Evolutionary conservation across 371 early-diverging fungal genomes (phyloP).

Genomic region (Mucor saturninus): DNA sequence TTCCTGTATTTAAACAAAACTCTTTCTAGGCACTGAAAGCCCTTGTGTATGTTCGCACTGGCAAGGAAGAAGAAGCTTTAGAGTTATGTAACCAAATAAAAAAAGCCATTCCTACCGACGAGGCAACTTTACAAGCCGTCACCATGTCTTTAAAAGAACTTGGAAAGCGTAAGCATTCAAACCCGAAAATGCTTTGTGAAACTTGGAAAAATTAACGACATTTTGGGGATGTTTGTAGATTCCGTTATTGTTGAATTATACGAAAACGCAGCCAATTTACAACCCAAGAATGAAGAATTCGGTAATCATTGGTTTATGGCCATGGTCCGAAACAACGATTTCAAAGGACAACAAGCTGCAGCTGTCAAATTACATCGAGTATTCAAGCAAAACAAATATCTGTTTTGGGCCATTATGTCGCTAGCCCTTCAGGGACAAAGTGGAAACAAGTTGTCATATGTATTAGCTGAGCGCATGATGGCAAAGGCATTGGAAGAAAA

Average conservation of each 20-base stretch:
- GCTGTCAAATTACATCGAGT: slow-evolving; percentile 83
- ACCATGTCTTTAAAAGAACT: slow-evolving; percentile 70
- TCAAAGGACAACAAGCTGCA: slow-evolving; percentile 80
- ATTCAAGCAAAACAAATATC: slow-evolving; percentile 78
- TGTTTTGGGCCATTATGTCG: slow-evolving; percentile 90
- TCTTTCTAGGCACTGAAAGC: slow-evolving; percentile 82
- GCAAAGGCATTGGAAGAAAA: slow-evolving; percentile 78
- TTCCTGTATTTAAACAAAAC: background rate
- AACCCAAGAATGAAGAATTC: slow-evolving; percentile 77
- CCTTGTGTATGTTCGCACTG: slow-evolving; percentile 71
- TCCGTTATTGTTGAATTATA: slow-evolving; percentile 75
- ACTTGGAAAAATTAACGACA: background rate
- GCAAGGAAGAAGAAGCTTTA: slow-evolving; percentile 71
- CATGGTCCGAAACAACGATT: slow-evolving; percentile 72
- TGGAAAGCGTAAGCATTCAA: slow-evolving; percentile 53
- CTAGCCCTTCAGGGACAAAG: slow-evolving; percentile 63
- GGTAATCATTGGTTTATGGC: slow-evolving; percentile 87
- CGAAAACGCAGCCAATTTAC: slow-evolving; percentile 65
- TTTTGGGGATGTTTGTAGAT: slow-evolving; percentile 37
- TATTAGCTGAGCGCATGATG: slow-evolving; percentile 88
- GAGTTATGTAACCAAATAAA: slow-evolving; percentile 76
- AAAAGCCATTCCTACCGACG: slow-evolving; percentile 70
- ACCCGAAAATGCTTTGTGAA: background rate
- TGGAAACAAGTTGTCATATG: slow-evolving; percentile 60
- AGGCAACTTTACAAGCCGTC: slow-evolving; percentile 75